Evolutionary conservation across 2,329 filamentous ascomycete genomes (phyloP).

Genomic region (Annulohypoxylon truncatum): DNA sequence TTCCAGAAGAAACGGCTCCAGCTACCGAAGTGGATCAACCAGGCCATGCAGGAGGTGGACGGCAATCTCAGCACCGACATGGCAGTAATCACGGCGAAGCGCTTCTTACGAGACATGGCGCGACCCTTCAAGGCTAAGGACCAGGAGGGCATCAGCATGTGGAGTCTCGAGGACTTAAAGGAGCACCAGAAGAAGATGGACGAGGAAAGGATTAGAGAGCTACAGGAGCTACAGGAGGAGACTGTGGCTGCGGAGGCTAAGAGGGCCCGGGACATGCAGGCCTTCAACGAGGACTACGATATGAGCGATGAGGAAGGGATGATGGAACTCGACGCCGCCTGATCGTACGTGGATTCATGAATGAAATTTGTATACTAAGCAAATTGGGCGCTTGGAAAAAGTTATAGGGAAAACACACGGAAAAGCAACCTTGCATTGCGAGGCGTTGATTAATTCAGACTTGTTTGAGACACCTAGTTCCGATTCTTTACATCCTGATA

Average conservation of each 20-base stretch:
- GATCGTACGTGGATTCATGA: background rate
- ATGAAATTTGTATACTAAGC: background rate
- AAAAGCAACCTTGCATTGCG: background rate
- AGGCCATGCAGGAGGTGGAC: slow-evolving; percentile 85
- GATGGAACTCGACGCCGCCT: slow-evolving; percentile 59
- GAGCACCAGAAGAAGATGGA: slow-evolving; percentile 81
- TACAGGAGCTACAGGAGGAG: slow-evolving; percentile 61
- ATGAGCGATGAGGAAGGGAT: slow-evolving; percentile 66
- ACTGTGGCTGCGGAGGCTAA: slow-evolving; percentile 49
- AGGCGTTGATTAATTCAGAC: slow-evolving; percentile 7
- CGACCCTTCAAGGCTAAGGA: slow-evolving; percentile 85
- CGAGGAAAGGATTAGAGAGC: slow-evolving; percentile 72
- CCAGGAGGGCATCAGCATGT: slow-evolving; percentile 93
- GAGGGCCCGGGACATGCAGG: slow-evolving; percentile 45
- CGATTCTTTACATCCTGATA: background rate
- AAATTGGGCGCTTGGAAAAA: background rate
- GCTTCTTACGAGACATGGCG: slow-evolving; percentile 90
- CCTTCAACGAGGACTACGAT: slow-evolving; percentile 58
- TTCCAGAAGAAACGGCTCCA: slow-evolving; percentile 93
- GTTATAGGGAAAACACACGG: background rate
- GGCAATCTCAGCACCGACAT: slow-evolving; percentile 95
- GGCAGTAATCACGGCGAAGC: slow-evolving; percentile 88
- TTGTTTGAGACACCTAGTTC: background rate
- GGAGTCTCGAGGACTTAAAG: slow-evolving; percentile 84
- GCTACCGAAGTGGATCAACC: slow-evolving; percentile 95